Base-by-base conservation (phyloP, 768 basidiomycete genomes). In the Russula virescens region DNA sequence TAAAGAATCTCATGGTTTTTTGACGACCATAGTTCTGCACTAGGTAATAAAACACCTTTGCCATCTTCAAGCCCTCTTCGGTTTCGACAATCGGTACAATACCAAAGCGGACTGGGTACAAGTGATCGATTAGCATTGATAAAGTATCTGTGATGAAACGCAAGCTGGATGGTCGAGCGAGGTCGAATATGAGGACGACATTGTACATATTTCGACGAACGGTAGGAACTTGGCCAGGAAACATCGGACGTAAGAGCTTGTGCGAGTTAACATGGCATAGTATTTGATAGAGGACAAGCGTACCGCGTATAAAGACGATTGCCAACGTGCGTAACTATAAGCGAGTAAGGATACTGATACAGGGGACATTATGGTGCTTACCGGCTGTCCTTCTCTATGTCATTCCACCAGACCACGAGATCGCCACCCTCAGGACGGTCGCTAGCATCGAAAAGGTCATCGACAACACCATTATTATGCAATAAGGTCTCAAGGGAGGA, bases 381-480 rank as follows among this genome's bases (percentile, higher is more conserved):
- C 78, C 85, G 78, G 45, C 75, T 77, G 73, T 98, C 97, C 65
- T 83, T 89, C 75, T 91, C 88, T 21, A 98, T 74, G 70, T 99
- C 87, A 72, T 98, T 99, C 87, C 88, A 90, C 84, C 91, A 98
- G 0, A 86, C 70, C 43, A 95, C 80, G 4, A 89, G 79, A 40
- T 75, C 79, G 0, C 87, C 92, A 1, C 82, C 91, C 71, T 99
- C 97, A 3, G 71, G 69, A 19, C 91, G 78, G 73, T 99, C 96
- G 61, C 89, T 93, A 1, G 94, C 88, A 73, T 98, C 97, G 61
- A 96, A 88, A n/a, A 97, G 67, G 0, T 87, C 91, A 58, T 90
- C 88, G 55, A 83, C 68, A 5, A 79, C 76, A 21, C 75, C 80
- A 16, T 73, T 75, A 43, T 77, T 79, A n/a, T 75, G 75, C 61